Evolutionary conservation across 495 filamentous ascomycete species (phyloP).

Genomic region (Neurospora terricola): DNA sequence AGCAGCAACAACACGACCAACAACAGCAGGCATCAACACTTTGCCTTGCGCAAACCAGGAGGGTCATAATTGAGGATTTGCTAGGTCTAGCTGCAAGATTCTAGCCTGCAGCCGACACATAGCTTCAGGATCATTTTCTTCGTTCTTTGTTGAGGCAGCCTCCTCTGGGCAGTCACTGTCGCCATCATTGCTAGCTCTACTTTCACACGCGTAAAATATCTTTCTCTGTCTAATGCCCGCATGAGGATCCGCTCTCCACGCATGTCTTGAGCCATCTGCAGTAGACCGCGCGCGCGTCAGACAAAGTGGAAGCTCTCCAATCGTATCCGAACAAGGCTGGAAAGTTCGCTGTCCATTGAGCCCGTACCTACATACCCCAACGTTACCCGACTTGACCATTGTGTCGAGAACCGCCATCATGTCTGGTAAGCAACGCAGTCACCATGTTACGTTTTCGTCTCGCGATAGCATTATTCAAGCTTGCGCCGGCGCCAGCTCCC

Average conservation of each 20-base stretch:
- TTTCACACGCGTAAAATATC: conserved; percentile 17
- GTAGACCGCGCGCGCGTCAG: conserved; percentile 14
- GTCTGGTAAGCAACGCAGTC: conserved; percentile 26
- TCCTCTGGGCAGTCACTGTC: not conserved
- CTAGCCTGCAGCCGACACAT: not conserved
- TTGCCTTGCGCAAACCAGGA: not conserved
- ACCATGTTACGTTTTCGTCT: not conserved
- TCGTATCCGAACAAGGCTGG: conserved; percentile 1
- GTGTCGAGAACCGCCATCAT: conserved; percentile 10
- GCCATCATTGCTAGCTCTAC: not conserved
- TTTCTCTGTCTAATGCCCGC: conserved; percentile 20
- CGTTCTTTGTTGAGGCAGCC: not conserved
- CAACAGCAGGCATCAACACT: not conserved
- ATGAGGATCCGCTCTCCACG: conserved; percentile 17
- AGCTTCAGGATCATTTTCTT: not conserved
- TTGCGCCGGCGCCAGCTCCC: not conserved
- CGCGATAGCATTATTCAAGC: conserved; percentile 2
- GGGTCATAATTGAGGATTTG: not conserved
- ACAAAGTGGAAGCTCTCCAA: conserved; percentile 3
- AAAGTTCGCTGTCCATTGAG: conserved; percentile 2
- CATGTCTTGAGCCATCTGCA: conserved; percentile 22
- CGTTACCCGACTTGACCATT: conserved; percentile 1
- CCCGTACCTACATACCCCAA: not conserved
- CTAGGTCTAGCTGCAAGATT: not conserved
- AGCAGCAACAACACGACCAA: not conserved